Conservation (phyloP, 2,329 filamentous ascomycete species). For the Colletotrichum nymphaeae region DNA sequence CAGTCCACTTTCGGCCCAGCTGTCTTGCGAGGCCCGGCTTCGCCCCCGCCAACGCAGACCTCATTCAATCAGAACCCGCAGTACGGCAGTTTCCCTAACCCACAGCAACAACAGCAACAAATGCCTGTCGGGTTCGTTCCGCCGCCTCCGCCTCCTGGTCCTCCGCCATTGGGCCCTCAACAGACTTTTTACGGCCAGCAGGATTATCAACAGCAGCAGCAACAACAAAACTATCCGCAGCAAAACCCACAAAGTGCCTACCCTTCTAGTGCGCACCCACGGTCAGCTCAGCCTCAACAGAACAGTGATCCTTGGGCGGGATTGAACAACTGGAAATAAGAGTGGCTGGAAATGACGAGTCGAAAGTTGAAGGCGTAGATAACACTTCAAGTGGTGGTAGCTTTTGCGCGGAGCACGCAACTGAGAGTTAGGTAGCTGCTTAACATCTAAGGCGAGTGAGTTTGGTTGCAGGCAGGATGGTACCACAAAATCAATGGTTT, state of each 20-base stretch:
- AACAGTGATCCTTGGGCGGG: conserved; percentile 64
- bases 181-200: conserved; percentile 65
- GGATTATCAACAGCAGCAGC: conserved; percentile 45
- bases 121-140: conserved; percentile 70
- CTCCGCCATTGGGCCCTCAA: conserved; percentile 70
- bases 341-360: neutral
- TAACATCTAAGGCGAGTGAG: neutral
- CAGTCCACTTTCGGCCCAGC: conserved; percentile 63
- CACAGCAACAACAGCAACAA: conserved; percentile 41
- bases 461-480: neutral
- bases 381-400: neutral
- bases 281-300: conserved; percentile 51
- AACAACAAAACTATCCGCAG: conserved; percentile 41
- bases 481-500: neutral
- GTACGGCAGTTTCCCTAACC: conserved; percentile 47
- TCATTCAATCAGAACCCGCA: conserved; percentile 52
- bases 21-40: conserved; percentile 55
- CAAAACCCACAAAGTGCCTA: conserved; percentile 44
- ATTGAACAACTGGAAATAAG: conserved; percentile 63
- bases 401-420: neutral
- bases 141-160: conserved; percentile 72
- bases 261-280: conserved; percentile 43
- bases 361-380: neutral
- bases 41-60: conserved; percentile 69
- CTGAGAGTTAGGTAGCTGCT: neutral